Evolutionary conservation across 257 asterid genomes (phyloP).

Genomic region (Solanum gandarillasii): DNA sequence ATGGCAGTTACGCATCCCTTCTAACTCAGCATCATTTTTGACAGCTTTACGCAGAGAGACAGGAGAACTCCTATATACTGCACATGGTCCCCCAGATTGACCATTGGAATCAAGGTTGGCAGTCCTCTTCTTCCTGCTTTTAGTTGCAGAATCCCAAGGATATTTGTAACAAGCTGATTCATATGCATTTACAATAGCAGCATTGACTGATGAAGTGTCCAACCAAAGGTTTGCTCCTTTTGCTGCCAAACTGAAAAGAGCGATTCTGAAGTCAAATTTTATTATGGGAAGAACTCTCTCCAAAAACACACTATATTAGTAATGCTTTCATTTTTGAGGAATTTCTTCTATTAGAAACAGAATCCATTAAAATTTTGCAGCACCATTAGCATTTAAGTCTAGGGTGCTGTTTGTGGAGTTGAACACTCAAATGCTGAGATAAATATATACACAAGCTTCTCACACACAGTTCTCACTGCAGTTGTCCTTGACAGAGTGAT

Average conservation of each 20-base stretch:
- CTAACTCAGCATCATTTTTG: constrained; percentile 86
- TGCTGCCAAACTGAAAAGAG: constrained; percentile 62
- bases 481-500: neutral
- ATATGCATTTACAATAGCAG: constrained; percentile 67
- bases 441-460: neutral
- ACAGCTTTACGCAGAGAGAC: constrained; percentile 80
- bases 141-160: constrained; percentile 16
- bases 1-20: constrained; percentile 88
- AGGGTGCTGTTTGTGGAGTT: neutral
- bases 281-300: neutral
- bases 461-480: neutral
- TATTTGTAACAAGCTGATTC: constrained; percentile 53
- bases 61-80: constrained; percentile 60
- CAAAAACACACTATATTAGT: neutral
- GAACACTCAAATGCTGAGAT: neutral
- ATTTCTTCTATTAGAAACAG: neutral
- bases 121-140: constrained; percentile 10
- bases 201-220: constrained; percentile 78
- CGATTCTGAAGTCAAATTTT: neutral
- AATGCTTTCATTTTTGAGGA: neutral
- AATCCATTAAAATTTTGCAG: neutral
- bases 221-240: constrained; percentile 74
- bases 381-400: neutral
- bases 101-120: constrained; percentile 14
- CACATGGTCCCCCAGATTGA: constrained; percentile 33